Conservation (phyloP, 768 basidiomycete species). For the Psilocybe azurescens region DNA sequence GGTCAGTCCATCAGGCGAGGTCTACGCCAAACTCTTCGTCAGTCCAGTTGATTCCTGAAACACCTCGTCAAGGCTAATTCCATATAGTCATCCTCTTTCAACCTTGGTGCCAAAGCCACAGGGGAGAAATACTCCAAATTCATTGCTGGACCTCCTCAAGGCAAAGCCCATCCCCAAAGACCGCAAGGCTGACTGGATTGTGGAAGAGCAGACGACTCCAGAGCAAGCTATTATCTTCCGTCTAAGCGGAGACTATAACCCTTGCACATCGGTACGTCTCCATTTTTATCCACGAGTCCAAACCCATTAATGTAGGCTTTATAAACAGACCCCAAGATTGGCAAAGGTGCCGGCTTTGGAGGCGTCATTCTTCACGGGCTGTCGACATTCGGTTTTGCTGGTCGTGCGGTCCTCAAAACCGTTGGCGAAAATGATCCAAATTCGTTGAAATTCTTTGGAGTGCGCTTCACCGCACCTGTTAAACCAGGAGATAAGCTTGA, state of each 20-base stretch:
- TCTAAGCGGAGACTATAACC: slow-evolving; percentile 81
- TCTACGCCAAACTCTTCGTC: slow-evolving; percentile 70
- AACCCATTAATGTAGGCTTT: not conserved
- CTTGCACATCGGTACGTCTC: slow-evolving; percentile 66
- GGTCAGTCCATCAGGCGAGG: slow-evolving; percentile 62
- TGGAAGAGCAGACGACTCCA: slow-evolving; percentile 64
- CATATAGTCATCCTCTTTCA: slow-evolving; percentile 67
- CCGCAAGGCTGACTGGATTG: slow-evolving; percentile 63
- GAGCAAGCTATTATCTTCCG: slow-evolving; percentile 77
- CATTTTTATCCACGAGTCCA: not conserved
- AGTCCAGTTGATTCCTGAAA: slow-evolving; percentile 17
- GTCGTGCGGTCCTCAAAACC: slow-evolving; percentile 71
- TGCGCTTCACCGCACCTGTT: slow-evolving; percentile 83
- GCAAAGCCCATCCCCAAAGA: slow-evolving; percentile 67
- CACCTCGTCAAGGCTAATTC: not conserved
- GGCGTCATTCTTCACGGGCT: slow-evolving; percentile 88
- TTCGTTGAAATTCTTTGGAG: slow-evolving; percentile 70
- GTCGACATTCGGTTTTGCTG: slow-evolving; percentile 82
- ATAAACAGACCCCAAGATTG: slow-evolving; percentile 69
- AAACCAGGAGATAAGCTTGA: slow-evolving; percentile 83
- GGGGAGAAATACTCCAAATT: slow-evolving; percentile 66
- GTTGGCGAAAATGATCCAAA: slow-evolving; percentile 65
- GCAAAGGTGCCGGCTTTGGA: slow-evolving; percentile 77
- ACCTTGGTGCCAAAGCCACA: slow-evolving; percentile 69
- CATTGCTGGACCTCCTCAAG: slow-evolving; percentile 64